These are phyloP conservation scores for Russula brevipes DNA, from an alignment of 768 basidiomycete genomes.

Conservation along the genomic window DNA sequence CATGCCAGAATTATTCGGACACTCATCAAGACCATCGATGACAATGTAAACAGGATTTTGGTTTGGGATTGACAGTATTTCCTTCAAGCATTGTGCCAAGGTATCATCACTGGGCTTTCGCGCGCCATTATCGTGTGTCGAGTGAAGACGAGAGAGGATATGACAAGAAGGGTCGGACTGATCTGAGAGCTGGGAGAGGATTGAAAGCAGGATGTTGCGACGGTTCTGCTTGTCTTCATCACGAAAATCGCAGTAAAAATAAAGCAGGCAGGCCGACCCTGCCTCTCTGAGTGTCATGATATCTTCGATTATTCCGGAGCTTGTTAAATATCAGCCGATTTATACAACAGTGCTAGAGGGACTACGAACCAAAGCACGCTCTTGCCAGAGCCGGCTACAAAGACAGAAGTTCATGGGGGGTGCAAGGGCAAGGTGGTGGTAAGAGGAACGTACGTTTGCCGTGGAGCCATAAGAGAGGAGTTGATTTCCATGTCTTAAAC, in stretches of 20 bases:
- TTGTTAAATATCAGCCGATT: neutral
- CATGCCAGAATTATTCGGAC: neutral
- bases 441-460: neutral
- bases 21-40: neutral
- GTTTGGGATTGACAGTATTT: neutral
- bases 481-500: neutral
- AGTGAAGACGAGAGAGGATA: neutral
- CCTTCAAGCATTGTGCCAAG: neutral
- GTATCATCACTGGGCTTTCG: neutral
- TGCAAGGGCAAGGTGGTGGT: neutral
- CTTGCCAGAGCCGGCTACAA: neutral
- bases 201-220: neutral
- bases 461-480: neutral
- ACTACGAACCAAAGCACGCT: neutral
- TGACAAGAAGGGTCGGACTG: neutral
- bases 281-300: neutral
- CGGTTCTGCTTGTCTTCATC: neutral
- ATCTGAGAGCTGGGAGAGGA: neutral
- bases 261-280: neutral
- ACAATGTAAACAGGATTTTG: neutral
- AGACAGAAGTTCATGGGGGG: neutral
- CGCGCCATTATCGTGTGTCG: neutral
- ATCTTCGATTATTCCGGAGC: neutral
- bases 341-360: neutral
- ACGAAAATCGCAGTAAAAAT: neutral